These are phyloP conservation scores for Phoma herbarum DNA, from an alignment of 2,329 filamentous ascomycete genomes.

Conservation along the genomic window DNA sequence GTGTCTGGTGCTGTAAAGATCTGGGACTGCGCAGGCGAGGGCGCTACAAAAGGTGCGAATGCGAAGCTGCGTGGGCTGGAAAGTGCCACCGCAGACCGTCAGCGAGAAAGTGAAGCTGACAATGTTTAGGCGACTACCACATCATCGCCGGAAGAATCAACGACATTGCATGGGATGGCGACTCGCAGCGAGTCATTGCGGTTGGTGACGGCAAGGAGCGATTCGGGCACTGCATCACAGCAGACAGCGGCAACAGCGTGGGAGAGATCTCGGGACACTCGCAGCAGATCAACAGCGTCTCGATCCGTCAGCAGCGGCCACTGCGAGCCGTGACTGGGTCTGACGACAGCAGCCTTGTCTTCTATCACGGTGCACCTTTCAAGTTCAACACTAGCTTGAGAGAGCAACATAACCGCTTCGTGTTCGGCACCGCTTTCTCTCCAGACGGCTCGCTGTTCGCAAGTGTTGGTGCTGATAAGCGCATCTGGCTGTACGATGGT, in stretches of 20 bases:
- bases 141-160: conserved; percentile 96
- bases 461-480: conserved; percentile 90
- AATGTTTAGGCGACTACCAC: conserved; percentile 76
- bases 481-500: conserved; percentile 94
- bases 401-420: conserved; percentile 84
- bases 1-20: conserved; percentile 83
- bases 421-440: conserved; percentile 87
- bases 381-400: conserved; percentile 89
- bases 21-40: conserved; percentile 88
- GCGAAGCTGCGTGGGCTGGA: not conserved
- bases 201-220: conserved; percentile 94
- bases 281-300: conserved; percentile 88
- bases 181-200: conserved; percentile 94
- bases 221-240: conserved; percentile 90
- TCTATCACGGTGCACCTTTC: conserved; percentile 93
- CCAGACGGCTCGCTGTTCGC: conserved; percentile 84
- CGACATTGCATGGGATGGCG: conserved; percentile 96
- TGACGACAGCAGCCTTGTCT: conserved; percentile 89
- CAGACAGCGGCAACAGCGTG: conserved; percentile 91
- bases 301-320: conserved; percentile 89
- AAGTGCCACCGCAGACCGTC: not conserved
- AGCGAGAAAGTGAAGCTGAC: conserved; percentile 37
- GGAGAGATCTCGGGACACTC: conserved; percentile 94
- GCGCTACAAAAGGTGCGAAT: conserved; percentile 76
- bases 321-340: conserved; percentile 89